These are phyloP conservation scores for Trametes cubensis DNA, from an alignment of 768 basidiomycete species.

Conservation along the genomic window DNA sequence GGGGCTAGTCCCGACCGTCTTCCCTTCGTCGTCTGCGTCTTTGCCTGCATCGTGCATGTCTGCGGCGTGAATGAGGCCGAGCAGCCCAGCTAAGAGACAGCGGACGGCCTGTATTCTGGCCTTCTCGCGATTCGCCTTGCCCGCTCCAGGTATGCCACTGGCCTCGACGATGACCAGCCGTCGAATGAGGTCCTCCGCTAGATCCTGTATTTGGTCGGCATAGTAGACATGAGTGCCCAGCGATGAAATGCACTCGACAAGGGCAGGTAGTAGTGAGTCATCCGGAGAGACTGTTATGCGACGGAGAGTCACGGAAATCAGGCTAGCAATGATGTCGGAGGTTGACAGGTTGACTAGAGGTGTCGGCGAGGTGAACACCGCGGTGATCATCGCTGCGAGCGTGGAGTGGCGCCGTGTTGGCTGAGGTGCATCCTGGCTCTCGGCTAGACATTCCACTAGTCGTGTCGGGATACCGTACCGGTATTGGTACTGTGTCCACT, in stretches of 20 bases:
- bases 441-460: slow-evolving; percentile 75
- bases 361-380: slow-evolving; percentile 79
- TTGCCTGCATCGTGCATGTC: slow-evolving; percentile 47
- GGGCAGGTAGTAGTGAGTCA: slow-evolving; percentile 64
- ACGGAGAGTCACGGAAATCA: slow-evolving; percentile 74
- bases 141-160: slow-evolving; percentile 53
- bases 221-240: slow-evolving; percentile 93
- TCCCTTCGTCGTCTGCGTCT: slow-evolving; percentile 31
- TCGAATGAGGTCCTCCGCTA: slow-evolving; percentile 79
- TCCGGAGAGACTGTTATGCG: slow-evolving; percentile 61
- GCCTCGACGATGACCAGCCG: slow-evolving; percentile 73
- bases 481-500: slow-evolving; percentile 93
- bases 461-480: slow-evolving; percentile 87
- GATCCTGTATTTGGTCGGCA: slow-evolving; percentile 93
- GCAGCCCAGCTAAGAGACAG: slow-evolving; percentile 67
- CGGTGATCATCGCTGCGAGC: slow-evolving; percentile 76
- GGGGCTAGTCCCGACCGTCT: slow-evolving; percentile 21
- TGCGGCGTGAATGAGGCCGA: slow-evolving; percentile 69
- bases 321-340: slow-evolving; percentile 81
- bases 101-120: slow-evolving; percentile 68
- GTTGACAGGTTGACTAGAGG: slow-evolving; percentile 90
- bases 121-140: slow-evolving; percentile 41
- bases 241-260: slow-evolving; percentile 80
- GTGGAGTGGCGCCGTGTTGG: slow-evolving; percentile 58
- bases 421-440: slow-evolving; percentile 55